Percentiles rank a stretch among this genome's conserved stretches.
Evolutionary conservation across 2,329 filamentous ascomycete genomes (phyloP).

Genomic region (Claviceps fusiformis): DNA sequence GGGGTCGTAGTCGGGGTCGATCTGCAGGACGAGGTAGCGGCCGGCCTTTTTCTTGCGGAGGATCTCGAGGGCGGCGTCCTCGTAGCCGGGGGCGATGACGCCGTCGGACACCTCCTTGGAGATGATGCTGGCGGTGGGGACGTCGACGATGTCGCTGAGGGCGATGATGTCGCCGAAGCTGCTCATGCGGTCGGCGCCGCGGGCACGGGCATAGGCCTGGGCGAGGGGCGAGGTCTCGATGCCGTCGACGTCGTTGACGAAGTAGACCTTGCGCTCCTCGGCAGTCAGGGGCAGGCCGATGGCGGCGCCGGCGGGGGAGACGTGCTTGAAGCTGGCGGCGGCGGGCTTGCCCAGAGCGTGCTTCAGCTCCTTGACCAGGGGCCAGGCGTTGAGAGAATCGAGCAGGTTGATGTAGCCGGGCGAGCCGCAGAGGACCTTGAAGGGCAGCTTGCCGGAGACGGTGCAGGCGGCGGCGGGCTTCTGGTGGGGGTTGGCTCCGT

Average conservation of each 20-base stretch:
- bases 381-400: conserved; percentile 93
- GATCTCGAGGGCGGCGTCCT: conserved; percentile 73
- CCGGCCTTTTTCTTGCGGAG: conserved; percentile 97
- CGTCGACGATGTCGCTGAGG: conserved; percentile 78
- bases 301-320: conserved; percentile 89
- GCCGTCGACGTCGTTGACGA: conserved; percentile 88
- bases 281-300: conserved; percentile 78
- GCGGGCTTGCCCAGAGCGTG: conserved; percentile 75
- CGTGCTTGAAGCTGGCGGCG: conserved; percentile 97
- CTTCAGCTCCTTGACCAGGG: conserved; percentile 91
- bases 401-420: conserved; percentile 97
- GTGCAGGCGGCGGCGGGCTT: conserved; percentile 85
- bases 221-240: conserved; percentile 77
- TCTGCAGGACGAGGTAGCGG: conserved; percentile 90
- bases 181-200: conserved; percentile 95
- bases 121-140: conserved; percentile 93
- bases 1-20: conserved; percentile 77
- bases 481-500: conserved; percentile 96
- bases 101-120: conserved; percentile 95
- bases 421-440: conserved; percentile 80
- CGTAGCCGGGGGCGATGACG: conserved; percentile 82
- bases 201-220: conserved; percentile 88
- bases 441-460: conserved; percentile 63
- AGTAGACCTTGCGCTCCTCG: conserved; percentile 93
- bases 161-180: conserved; percentile 96